Evolutionary conservation across 768 basidiomycete genomes (phyloP).

Genomic region (Amanita exitialis): DNA sequence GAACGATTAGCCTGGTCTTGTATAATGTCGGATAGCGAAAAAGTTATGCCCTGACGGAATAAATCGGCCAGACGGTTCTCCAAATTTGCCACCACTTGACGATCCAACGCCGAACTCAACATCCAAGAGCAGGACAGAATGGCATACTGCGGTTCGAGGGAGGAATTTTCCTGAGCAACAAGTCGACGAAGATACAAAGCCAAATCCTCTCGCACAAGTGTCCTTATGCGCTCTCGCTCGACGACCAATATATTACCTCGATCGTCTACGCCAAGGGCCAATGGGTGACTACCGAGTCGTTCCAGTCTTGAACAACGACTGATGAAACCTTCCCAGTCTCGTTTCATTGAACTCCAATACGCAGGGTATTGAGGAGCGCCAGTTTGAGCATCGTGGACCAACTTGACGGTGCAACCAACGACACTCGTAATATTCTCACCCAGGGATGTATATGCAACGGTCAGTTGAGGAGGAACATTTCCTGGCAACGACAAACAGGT

Average conservation of each 20-base stretch:
- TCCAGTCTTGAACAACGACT: constrained; percentile 88
- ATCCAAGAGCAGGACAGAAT: constrained; percentile 57
- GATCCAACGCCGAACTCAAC: constrained; percentile 49
- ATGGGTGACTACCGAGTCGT: constrained; percentile 73
- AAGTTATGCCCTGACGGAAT: constrained; percentile 69
- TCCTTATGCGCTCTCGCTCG: constrained; percentile 70
- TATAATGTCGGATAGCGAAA: constrained; percentile 67
- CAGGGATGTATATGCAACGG: constrained; percentile 52
- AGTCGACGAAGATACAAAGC: constrained; percentile 47
- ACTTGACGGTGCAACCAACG: constrained; percentile 76
- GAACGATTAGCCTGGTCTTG: constrained; percentile 49
- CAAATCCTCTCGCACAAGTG: constrained; percentile 55
- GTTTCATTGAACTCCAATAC: constrained; percentile 77
- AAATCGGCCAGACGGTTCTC: constrained; percentile 54
- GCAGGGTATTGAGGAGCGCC: constrained; percentile 70
- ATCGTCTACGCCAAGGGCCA: constrained; percentile 45
- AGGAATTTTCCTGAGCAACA: constrained; percentile 31
- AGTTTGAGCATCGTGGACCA: constrained; percentile 66
- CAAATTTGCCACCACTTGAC: constrained; percentile 41
- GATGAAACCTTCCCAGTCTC: constrained; percentile 95
- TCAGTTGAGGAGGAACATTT: constrained; percentile 44
- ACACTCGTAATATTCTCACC: constrained; percentile 72
- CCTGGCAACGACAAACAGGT: constrained; percentile 60
- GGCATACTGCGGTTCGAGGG: constrained; percentile 40
- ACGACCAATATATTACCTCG: constrained; percentile 46